Evolutionary conservation across 441 rosid species (phyloP).

Genomic region (Kokia cookei): DNA sequence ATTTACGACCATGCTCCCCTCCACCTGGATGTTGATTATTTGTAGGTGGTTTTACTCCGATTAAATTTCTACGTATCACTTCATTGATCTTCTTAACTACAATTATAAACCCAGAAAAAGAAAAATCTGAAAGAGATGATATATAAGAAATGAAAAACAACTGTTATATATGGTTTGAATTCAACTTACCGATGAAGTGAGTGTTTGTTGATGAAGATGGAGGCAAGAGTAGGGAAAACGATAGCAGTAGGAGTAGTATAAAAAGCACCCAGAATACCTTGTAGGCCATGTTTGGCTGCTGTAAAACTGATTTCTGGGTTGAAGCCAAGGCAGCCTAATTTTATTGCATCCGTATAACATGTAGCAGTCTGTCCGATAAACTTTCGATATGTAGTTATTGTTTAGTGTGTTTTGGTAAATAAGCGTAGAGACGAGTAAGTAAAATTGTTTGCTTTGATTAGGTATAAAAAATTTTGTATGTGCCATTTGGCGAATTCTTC

Average conservation of each 20-base stretch:
- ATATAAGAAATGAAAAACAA: neutral
- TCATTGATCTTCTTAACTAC: neutral
- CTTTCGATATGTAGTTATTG: too few species aligned
- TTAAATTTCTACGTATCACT: neutral
- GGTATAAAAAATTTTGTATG: too few species aligned
- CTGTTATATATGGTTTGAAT: neutral
- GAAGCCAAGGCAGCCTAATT: too few species aligned
- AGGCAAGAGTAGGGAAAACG: neutral
- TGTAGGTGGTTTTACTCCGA: neutral
- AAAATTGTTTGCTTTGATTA: too few species aligned
- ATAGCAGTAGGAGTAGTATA: neutral
- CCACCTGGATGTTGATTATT: neutral
- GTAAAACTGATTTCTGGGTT: neutral
- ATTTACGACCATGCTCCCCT: neutral
- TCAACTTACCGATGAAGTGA: neutral
- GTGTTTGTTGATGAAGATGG: neutral
- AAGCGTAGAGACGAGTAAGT: too few species aligned
- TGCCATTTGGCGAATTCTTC: too few species aligned
- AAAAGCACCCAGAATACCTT: neutral
- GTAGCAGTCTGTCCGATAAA: accelerated
- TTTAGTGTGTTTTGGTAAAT: too few species aligned
- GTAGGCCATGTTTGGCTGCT: neutral
- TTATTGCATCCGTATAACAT: too few species aligned
- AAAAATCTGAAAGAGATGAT: neutral
- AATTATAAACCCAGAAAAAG: neutral